A percentile compares a stretch with the other conserved stretches of the same genome.
Evolutionary conservation across 1,284 basidiomycete species (phyloP).

Genomic region (Ustanciosporium gigantosporum): DNA sequence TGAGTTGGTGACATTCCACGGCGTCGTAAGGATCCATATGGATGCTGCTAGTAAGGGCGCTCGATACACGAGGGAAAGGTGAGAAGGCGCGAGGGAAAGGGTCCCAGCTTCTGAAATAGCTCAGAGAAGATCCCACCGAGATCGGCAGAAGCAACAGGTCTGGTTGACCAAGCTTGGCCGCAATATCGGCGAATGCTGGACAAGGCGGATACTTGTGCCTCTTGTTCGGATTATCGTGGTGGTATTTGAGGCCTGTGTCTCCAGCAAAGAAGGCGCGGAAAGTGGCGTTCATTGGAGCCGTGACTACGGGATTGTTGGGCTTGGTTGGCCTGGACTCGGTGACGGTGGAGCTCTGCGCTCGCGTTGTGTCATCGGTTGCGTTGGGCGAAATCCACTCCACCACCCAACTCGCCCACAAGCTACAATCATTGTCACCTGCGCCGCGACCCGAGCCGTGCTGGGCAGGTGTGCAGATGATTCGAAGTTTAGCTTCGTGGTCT

Average conservation of each 20-base stretch:
- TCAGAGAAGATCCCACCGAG: constrained; percentile 43
- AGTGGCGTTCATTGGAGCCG: neutral
- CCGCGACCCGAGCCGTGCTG: constrained; percentile 56
- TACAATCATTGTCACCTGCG: constrained; percentile 37
- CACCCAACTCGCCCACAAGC: constrained; percentile 54
- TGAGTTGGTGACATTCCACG: constrained; percentile 31
- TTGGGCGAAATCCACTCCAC: constrained; percentile 14
- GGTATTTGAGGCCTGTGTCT: constrained; percentile 54
- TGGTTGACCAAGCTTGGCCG: constrained; percentile 18
- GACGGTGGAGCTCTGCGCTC: neutral
- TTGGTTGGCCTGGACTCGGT: no score
- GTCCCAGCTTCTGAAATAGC: constrained; percentile 46
- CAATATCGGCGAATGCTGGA: constrained; percentile 53
- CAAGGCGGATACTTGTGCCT: constrained; percentile 40
- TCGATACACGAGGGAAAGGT: constrained; percentile 41
- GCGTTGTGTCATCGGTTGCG: no score
- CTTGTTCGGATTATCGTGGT: constrained; percentile 21
- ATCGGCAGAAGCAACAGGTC: constrained; percentile 53
- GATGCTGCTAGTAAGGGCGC: constrained; percentile 38
- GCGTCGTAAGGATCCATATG: constrained; percentile 52
- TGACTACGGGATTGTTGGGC: neutral
- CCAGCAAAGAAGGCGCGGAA: constrained; percentile 56
- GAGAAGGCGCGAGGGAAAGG: constrained; percentile 42
- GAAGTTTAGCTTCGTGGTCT: neutral
- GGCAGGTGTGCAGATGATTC: constrained; percentile 51